Evolutionary conservation across 1,284 basidiomycete species (phyloP).

Genomic region (Malassezia nana): DNA sequence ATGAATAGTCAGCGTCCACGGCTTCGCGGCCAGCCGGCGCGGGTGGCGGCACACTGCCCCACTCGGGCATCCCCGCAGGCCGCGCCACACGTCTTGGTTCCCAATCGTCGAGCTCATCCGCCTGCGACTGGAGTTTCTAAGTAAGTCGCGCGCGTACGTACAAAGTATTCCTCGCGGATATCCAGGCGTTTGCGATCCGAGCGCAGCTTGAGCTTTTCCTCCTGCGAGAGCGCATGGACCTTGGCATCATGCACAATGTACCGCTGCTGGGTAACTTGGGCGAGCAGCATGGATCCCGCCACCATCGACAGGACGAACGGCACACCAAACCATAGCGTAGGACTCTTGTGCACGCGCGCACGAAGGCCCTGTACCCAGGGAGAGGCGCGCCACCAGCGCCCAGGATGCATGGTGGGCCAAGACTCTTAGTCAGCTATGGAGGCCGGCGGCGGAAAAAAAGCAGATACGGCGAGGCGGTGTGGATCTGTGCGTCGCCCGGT

Average conservation of each 20-base stretch:
- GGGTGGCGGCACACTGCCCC: slow-evolving; percentile 61
- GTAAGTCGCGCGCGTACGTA: slow-evolving; percentile 16
- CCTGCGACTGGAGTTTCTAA: slow-evolving; percentile 52
- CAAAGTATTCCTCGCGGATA: slow-evolving; percentile 84
- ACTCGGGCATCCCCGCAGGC: slow-evolving; percentile 72
- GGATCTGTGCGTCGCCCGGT: slow-evolving; percentile 29
- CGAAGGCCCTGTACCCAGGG: background rate
- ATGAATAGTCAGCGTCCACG: slow-evolving; percentile 7
- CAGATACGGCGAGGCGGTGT: slow-evolving; percentile 37
- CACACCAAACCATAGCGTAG: slow-evolving; percentile 62
- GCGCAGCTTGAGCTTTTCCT: slow-evolving; percentile 72
- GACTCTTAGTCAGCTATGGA: slow-evolving; percentile 1
- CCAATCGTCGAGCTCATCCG: slow-evolving; percentile 67
- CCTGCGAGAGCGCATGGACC: slow-evolving; percentile 64
- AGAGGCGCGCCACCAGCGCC: background rate
- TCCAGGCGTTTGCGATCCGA: slow-evolving; percentile 76
- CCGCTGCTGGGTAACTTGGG: slow-evolving; percentile 73
- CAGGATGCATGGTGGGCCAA: background rate
- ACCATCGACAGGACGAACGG: slow-evolving; percentile 81
- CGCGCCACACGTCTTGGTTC: slow-evolving; percentile 74
- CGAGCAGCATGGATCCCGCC: slow-evolving; percentile 72
- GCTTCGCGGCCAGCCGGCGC: slow-evolving; percentile 11
- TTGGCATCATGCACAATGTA: slow-evolving; percentile 80
- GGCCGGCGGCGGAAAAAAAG: slow-evolving; percentile 35
- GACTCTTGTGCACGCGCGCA: slow-evolving; percentile 20